Percentiles rank a stretch among this genome's conserved stretches.
These are phyloP conservation scores for Cryphonectria japonica DNA, from an alignment of 2,329 filamentous ascomycete species.

Conservation along the genomic window DNA sequence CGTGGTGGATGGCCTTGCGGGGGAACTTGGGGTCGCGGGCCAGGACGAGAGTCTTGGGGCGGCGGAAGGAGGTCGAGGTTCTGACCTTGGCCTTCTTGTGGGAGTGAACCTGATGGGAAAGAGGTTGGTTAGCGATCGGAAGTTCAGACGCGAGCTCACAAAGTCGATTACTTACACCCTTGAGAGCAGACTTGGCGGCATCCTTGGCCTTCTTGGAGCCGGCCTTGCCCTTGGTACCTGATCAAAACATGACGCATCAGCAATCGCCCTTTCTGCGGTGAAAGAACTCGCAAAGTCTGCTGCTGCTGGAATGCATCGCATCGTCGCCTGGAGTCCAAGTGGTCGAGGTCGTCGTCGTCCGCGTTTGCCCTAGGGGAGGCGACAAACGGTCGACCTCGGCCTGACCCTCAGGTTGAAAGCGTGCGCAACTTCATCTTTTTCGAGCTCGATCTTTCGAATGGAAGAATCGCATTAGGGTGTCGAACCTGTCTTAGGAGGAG, in stretches of 20 bases:
- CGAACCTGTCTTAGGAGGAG: slow-evolving; percentile 30
- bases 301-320: slow-evolving; percentile 65
- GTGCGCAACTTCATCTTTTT: slow-evolving; percentile 31
- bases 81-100: slow-evolving; percentile 95
- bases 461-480: slow-evolving; percentile 25
- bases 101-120: slow-evolving; percentile 49
- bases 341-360: slow-evolving; percentile 24
- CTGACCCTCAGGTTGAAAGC: slow-evolving; percentile 28
- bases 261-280: slow-evolving; percentile 64
- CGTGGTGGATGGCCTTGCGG: slow-evolving; percentile 89
- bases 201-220: slow-evolving; percentile 85
- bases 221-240: slow-evolving; percentile 63
- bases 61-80: slow-evolving; percentile 93
- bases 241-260: slow-evolving; percentile 62
- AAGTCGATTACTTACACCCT: slow-evolving; percentile 73
- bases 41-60: slow-evolving; percentile 92
- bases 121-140: slow-evolving; percentile 30
- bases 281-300: slow-evolving; percentile 77
- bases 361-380: slow-evolving; percentile 4
- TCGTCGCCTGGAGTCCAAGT: slow-evolving; percentile 33
- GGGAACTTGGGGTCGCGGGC: slow-evolving; percentile 94
- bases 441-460: slow-evolving; percentile 22
- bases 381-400: slow-evolving; percentile 20
- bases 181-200: slow-evolving; percentile 94
- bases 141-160: too few relatives aligned